Conservation (phyloP, 371 early-diverging fungal species). For the Mucor lusitanicus region DNA sequence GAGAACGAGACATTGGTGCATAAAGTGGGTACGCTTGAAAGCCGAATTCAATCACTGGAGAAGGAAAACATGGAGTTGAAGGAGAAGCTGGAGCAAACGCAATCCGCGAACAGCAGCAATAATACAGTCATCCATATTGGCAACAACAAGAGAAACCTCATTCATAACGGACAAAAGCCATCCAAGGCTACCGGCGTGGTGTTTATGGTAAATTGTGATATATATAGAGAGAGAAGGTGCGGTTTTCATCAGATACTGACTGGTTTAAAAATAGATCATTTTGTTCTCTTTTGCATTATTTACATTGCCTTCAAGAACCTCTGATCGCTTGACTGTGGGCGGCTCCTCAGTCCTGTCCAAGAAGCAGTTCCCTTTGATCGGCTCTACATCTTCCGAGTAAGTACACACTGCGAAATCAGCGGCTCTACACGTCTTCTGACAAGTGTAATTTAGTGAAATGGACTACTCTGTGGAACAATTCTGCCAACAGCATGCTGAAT, state of each 20-base stretch:
- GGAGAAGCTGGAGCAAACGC: not conserved
- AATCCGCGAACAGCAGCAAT: not conserved
- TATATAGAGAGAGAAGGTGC: not conserved
- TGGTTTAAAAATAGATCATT: constrained; percentile 45
- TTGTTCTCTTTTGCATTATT: constrained; percentile 66
- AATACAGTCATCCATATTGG: constrained; percentile 11
- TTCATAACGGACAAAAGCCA: not conserved
- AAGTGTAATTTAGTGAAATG: not conserved
- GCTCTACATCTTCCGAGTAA: constrained; percentile 6
- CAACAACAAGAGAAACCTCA: constrained; percentile 11
- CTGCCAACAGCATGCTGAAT: not conserved
- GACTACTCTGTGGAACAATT: constrained; percentile 13
- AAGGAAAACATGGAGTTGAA: constrained; percentile 33
- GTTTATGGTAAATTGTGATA: constrained; percentile 60
- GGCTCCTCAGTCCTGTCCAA: constrained; percentile 24
- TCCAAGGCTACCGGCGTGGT: constrained; percentile 60
- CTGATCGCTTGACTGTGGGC: constrained; percentile 57
- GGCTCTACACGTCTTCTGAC: not conserved
- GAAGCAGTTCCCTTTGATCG: constrained; percentile 29
- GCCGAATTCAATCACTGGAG: constrained; percentile 35
- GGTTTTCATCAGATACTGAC: not conserved
- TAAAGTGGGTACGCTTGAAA: constrained; percentile 65
- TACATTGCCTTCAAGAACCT: constrained; percentile 52
- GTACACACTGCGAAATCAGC: not conserved
- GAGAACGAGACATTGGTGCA: constrained; percentile 64